Evolutionary conservation across 768 basidiomycete species (phyloP).

Genomic region (Leccinum obscurum): DNA sequence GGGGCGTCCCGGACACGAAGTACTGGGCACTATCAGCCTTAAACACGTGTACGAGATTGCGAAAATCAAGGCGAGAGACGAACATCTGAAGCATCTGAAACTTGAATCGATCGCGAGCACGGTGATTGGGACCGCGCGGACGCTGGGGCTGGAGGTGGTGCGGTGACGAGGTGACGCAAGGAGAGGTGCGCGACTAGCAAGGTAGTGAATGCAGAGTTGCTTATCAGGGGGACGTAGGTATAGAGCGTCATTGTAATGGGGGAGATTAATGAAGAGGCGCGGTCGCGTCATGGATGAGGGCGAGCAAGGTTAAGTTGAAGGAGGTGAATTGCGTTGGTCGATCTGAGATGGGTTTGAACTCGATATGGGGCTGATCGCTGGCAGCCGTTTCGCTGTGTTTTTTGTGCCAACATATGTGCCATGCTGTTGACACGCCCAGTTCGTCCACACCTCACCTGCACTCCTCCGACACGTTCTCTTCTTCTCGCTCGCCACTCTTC

Average conservation of each 20-base stretch:
- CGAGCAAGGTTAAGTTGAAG: conserved; percentile 39
- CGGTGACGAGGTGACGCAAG: conserved; percentile 50
- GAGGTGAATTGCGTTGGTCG: not conserved
- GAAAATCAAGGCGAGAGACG: conserved; percentile 92
- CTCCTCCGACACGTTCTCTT: conserved; percentile 63
- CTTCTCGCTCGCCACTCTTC: conserved; percentile 48
- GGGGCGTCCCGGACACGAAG: conserved; percentile 76
- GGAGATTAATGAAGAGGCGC: conserved; percentile 34
- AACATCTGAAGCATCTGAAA: conserved; percentile 81
- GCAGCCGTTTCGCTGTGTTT: conserved; percentile 16
- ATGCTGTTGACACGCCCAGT: conserved; percentile 61
- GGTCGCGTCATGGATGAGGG: conserved; percentile 30
- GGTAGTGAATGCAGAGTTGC: conserved; percentile 13
- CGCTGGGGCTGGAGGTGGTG: conserved; percentile 87
- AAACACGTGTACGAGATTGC: conserved; percentile 99
- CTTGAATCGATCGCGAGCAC: conserved; percentile 88
- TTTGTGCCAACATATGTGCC: conserved; percentile 34
- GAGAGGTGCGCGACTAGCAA: conserved; percentile 29
- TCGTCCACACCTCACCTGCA: conserved; percentile 58
- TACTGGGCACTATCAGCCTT: conserved; percentile 79
- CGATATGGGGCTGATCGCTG: conserved; percentile 24
- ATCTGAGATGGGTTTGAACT: not conserved
- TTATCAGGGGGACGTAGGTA: conserved; percentile 26
- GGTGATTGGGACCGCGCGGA: conserved; percentile 85
- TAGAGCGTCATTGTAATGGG: conserved; percentile 26